Evolutionary conservation across 2,329 filamentous ascomycete species (phyloP).

Genomic region (Aspergillus pseudotamarii): DNA sequence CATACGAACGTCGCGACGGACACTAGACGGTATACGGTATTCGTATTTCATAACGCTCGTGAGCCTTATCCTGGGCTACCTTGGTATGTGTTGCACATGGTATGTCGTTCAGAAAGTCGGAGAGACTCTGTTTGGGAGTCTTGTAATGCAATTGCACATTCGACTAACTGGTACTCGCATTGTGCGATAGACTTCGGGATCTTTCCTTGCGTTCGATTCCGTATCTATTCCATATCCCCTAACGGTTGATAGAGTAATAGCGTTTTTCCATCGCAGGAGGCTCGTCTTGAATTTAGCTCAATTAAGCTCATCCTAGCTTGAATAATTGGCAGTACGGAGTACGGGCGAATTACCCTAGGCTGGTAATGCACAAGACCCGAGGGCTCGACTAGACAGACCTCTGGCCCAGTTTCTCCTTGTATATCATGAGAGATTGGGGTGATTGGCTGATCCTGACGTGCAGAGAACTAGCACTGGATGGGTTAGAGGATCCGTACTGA

Average conservation of each 20-base stretch:
- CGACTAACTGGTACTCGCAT: not conserved
- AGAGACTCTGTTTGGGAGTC: too few relatives aligned
- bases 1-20: not conserved
- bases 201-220: not conserved
- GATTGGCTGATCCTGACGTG: not conserved
- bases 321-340: not conserved
- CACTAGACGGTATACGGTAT: not conserved
- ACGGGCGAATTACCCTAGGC: not conserved
- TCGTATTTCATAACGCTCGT: not conserved
- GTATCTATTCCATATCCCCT: not conserved
- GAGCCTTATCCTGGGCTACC: not conserved
- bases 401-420: not conserved
- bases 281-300: not conserved
- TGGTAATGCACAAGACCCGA: not conserved
- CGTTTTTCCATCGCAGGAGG: not conserved
- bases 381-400: not conserved
- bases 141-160: too few relatives aligned
- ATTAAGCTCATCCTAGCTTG: not conserved
- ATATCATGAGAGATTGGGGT: not conserved
- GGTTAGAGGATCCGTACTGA: not conserved
- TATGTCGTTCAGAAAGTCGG: not conserved
- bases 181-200: not conserved
- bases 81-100: not conserved
- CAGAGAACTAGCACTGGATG: not conserved
- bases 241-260: not conserved